These are phyloP conservation scores for Populus alba DNA, from an alignment of 345 rosid genomes.

Conservation along the genomic window DNA sequence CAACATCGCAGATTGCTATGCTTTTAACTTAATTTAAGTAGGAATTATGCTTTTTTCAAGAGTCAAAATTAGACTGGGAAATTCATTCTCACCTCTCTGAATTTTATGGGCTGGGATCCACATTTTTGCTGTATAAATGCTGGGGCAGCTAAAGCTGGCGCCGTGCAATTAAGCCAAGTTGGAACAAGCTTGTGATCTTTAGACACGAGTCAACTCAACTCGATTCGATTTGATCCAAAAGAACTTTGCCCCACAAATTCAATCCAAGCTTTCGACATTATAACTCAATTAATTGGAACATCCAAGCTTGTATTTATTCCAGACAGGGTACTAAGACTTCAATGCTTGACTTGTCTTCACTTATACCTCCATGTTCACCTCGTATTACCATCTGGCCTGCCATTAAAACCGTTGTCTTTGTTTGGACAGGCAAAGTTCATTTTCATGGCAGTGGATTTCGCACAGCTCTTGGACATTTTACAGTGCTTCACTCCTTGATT, in stretches of 20 bases:
- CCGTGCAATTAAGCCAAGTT: conserved; percentile 1
- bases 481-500: no score
- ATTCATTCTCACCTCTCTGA: not conserved
- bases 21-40: no score
- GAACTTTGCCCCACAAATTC: not conserved
- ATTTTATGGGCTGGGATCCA: not conserved
- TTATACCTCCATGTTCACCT: conserved; percentile 15
- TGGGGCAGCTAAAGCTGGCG: not conserved
- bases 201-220: not conserved
- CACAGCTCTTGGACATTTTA: no score
- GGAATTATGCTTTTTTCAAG: not conserved
- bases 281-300: not conserved
- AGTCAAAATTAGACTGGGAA: not conserved
- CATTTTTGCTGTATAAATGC: not conserved
- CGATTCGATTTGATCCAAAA: not conserved
- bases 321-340: not conserved
- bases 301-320: not conserved
- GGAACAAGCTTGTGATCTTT: conserved; percentile 14
- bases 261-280: not conserved
- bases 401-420: not conserved
- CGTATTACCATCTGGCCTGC: conserved; percentile 15
- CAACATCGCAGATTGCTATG: no score
- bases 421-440: not conserved
- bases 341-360: conserved; percentile 6
- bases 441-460: not conserved